Evolutionary conservation across 257 asterid genomes (phyloP).

Genomic region (Lantana camara): DNA sequence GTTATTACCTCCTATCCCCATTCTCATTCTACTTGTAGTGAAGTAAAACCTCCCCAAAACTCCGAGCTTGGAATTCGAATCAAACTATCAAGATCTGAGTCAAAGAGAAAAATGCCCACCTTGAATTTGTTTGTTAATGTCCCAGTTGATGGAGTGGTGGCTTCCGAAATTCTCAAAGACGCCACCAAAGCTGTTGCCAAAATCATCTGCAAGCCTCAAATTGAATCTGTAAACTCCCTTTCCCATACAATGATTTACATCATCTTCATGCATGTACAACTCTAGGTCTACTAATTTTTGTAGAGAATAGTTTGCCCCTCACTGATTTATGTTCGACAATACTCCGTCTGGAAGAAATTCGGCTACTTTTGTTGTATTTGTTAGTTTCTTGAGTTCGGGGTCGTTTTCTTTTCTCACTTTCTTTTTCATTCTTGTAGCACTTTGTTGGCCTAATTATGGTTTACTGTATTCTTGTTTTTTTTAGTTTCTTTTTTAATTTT

Average conservation of each 20-base stretch:
- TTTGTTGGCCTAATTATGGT: too few relatives aligned
- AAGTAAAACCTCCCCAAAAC: too few relatives aligned
- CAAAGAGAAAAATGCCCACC: constrained; percentile 67
- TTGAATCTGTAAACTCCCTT: constrained; percentile 70
- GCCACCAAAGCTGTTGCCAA: constrained; percentile 95
- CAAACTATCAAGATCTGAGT: neutral
- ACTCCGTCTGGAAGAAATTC: constrained; percentile 22
- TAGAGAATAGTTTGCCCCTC: neutral
- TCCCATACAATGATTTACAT: neutral
- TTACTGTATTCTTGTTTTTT: too few relatives aligned
- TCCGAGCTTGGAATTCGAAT: too few relatives aligned
- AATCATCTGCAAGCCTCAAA: constrained; percentile 86
- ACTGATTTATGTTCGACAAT: constrained; percentile 20
- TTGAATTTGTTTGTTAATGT: constrained; percentile 79
- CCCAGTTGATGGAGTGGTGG: constrained; percentile 90
- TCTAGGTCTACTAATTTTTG: neutral
- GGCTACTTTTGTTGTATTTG: neutral
- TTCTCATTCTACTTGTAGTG: too few relatives aligned
- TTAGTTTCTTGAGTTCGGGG: neutral
- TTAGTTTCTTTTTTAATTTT: too few relatives aligned
- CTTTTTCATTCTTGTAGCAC: neutral
- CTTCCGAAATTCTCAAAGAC: constrained; percentile 90
- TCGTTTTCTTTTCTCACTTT: neutral
- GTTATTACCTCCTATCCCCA: too few relatives aligned
- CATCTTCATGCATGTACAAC: neutral